Evolutionary conservation across 2,329 filamentous ascomycete genomes (phyloP), one percentile per base, ranked within the genome.

Genomic region (Penicillium verrucosum): DNA sequence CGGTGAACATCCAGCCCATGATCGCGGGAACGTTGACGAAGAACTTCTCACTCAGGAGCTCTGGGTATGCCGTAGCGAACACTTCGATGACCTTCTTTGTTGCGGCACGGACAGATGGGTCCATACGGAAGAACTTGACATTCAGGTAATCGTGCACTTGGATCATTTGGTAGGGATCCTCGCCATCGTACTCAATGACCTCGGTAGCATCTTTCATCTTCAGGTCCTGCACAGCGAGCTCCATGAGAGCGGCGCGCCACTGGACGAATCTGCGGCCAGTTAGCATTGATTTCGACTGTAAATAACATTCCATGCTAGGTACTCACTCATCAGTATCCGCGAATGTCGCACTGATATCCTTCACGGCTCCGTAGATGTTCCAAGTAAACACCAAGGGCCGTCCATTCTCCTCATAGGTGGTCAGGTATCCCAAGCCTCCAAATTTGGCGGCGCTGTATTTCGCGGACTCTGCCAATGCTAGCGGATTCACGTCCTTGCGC

Each of bases 91-190:
- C 92, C 77, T 92, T 86, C 68, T 85, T 87, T 62, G 85, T 89
- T 16, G 90, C 89, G 4, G 85, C 81, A 74, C 89, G 92, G 75
- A 94, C 86, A 56, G 82, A 80, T 0, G 89, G 83, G 55, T 93
- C 88, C 79, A 90, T 87, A 58, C 90, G 87, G 65, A 97, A 81
- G 81, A 97, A 96, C 69, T 87, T 90, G 71, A 96, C 87, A 60
- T 86, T 87, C 66, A 89, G 85, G 80, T 97, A 97, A 79, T 97
- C 93, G 77, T 97, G 93, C 29, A 97, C 86, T 76, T 97, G 92
- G 67, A 90, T 83, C 79, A 95, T 92, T 75, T 93, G 90, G 78
- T 96, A 95, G 1, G 89, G 90, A 70, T 97, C 93, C 10, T 81
- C 77, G 16, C 82, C 82, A 36, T 79, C 68, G 63, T 84, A 79